Conservation (phyloP, 2,329 filamentous ascomycete genomes). For the Aspergillus tubingensis region DNA sequence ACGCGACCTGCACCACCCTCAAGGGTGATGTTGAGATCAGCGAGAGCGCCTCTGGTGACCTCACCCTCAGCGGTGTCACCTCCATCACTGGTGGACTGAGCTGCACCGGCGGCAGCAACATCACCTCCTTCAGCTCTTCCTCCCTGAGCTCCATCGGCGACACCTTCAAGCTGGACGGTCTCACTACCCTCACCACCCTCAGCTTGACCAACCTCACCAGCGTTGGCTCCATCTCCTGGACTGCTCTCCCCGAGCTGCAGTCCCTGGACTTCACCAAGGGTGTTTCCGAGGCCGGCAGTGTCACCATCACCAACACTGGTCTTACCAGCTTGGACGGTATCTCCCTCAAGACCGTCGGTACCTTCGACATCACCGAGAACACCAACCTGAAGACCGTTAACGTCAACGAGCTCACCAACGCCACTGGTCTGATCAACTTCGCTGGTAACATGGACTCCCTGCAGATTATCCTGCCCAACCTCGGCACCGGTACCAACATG, state of each 20-base stretch:
- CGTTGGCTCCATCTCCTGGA: slow-evolving; percentile 70
- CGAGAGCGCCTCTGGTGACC: slow-evolving; percentile 54
- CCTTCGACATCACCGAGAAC: slow-evolving; percentile 90
- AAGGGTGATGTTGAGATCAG: slow-evolving; percentile 69
- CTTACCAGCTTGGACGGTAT: slow-evolving; percentile 78
- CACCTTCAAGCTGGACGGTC: slow-evolving; percentile 67
- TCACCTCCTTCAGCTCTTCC: slow-evolving; percentile 65
- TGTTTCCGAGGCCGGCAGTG: slow-evolving; percentile 66
- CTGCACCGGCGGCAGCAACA: slow-evolving; percentile 56
- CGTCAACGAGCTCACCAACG: slow-evolving; percentile 72
- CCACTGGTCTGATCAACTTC: slow-evolving; percentile 70
- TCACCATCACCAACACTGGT: slow-evolving; percentile 84
- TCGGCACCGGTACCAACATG: slow-evolving; percentile 76
- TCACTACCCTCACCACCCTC: slow-evolving; percentile 69
- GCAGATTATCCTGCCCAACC: slow-evolving; percentile 72
- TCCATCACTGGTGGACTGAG: slow-evolving; percentile 60
- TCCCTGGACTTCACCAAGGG: slow-evolving; percentile 61
- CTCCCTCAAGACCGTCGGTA: slow-evolving; percentile 70
- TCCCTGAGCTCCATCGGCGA: slow-evolving; percentile 67
- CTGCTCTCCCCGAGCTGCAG: slow-evolving; percentile 67
- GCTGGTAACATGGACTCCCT: slow-evolving; percentile 77
- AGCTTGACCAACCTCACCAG: slow-evolving; percentile 64
- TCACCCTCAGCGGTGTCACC: slow-evolving; percentile 64
- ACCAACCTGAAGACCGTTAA: slow-evolving; percentile 71
- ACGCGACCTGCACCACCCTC: slow-evolving; percentile 68